A percentile compares a stretch with the other conserved stretches of the same genome.
Conservation (phyloP, 306 rosid genomes). For the Vachellia pachyceras region DNA sequence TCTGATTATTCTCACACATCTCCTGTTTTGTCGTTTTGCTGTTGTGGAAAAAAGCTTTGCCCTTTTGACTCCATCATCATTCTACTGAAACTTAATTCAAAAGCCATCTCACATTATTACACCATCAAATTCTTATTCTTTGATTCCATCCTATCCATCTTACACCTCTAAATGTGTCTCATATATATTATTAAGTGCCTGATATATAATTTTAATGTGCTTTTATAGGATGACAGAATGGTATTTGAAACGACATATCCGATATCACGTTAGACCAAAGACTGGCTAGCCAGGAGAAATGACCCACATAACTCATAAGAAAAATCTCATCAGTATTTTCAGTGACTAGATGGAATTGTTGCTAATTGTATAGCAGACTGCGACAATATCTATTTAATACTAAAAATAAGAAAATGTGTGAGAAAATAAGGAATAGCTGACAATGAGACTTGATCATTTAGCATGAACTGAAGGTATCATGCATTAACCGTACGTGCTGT, state of each 20-base stretch:
- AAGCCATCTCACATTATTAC: conserved; percentile 10
- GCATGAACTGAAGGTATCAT: too few species aligned
- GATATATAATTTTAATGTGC: neutral
- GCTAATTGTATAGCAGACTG: too few species aligned
- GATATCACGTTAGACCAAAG: too few species aligned
- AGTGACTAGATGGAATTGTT: too few species aligned
- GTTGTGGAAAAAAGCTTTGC: conserved; percentile 25
- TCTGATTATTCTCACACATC: conserved; percentile 27
- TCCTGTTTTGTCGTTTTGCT: conserved; percentile 46
- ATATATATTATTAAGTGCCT: neutral
- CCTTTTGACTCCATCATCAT: conserved; percentile 35
- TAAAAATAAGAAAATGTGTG: too few species aligned
- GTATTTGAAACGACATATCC: neutral
- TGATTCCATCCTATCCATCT: neutral
- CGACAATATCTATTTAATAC: too few species aligned
- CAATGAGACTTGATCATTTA: too few species aligned
- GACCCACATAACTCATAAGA: neutral
- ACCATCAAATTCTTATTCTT: neutral
- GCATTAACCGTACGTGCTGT: too few species aligned
- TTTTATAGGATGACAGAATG: neutral
- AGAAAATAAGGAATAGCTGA: too few species aligned
- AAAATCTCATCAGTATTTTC: too few species aligned
- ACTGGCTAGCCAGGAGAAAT: neutral
- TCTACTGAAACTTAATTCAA: conserved; percentile 23
- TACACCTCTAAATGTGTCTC: neutral